A percentile compares a stretch with the other conserved stretches of the same genome.
Conservation (phyloP, 2,329 filamentous ascomycete genomes). For the Cercospora sp. region DNA sequence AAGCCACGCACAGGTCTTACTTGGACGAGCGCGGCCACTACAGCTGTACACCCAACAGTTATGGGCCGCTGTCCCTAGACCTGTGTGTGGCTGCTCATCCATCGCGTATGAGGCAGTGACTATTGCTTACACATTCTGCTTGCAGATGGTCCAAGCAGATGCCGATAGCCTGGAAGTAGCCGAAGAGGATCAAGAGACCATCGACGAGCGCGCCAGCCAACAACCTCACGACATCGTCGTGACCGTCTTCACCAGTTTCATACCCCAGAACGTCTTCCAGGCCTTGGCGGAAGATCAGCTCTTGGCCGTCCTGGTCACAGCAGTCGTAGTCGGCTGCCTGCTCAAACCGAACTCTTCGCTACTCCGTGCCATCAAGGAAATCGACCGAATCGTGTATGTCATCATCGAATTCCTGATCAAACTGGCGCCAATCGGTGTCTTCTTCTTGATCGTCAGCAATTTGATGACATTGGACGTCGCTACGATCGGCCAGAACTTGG, state of each 20-base stretch:
- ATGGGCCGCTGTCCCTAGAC: too few species aligned
- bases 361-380: conserved; percentile 49
- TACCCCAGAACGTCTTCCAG: conserved; percentile 52
- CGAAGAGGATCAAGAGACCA: conserved; percentile 39
- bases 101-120: too few species aligned
- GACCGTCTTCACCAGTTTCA: conserved; percentile 53
- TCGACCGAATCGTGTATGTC: conserved; percentile 52
- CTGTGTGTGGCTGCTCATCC: too few species aligned
- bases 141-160: conserved; percentile 42
- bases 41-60: too few species aligned
- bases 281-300: conserved; percentile 52
- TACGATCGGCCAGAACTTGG: conserved; percentile 53
- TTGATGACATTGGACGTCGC: conserved; percentile 53
- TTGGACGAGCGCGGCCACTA: too few species aligned
- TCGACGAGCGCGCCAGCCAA: conserved; percentile 41
- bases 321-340: conserved; percentile 52
- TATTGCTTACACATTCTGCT: too few species aligned
- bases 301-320: conserved; percentile 51
- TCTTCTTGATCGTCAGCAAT: conserved; percentile 57
- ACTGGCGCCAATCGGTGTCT: conserved; percentile 54
- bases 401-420: conserved; percentile 54
- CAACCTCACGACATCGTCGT: conserved; percentile 49
- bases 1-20: too few species aligned
- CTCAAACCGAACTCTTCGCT: conserved; percentile 47
- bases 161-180: conserved; percentile 39